Base-by-base conservation (phyloP, 78 protist species). In the Emiliania huxleyi region DNA sequence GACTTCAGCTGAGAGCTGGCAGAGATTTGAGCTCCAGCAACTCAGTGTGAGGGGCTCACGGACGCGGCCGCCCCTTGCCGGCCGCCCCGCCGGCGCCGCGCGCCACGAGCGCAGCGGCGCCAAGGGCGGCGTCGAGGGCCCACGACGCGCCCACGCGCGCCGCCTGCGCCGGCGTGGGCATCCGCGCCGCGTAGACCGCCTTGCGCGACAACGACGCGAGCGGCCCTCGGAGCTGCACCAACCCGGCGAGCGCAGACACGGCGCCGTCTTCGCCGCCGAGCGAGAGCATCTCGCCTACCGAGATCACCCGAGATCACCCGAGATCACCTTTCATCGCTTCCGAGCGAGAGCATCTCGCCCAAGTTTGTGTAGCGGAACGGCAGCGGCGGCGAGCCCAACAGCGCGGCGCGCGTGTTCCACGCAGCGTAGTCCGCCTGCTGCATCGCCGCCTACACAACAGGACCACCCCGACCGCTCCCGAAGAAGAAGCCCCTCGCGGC, bases 301-400 rank as follows among this genome's bases (percentile, higher is more conserved):
- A n/a, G n/a, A n/a, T n/a, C n/a, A n/a, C n/a, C n/a, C n/a, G n/a
- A n/a, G n/a, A n/a, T n/a, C n/a, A n/a, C n/a, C n/a, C n/a, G n/a
- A n/a, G n/a, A n/a, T n/a, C n/a, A n/a, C n/a, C n/a, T n/a, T n/a
- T 35, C 42, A 2, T 26, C 1, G 81, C 42, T 40, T 0, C 87
- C 87, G 46, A 40, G 45, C 26, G 87, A 18, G 48, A 77, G 87
- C 87, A 77, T 77, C 87, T 77, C 87, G n/a, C 87, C 87, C n/a
- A 40, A 18, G 15, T 69, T 69, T 6, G 11, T 22, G 87, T 40
- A 77, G 46, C 87, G 4, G 81, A 71, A 71, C 40, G 81, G 29
- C 25, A 77, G 46, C 29, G 46, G 87, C 87, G 6, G 19, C 35
- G 0, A 0, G 46, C 48, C 87, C 11, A 12, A 0, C 87, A 77